phyloP scores from a whole-genome alignment of 768 basidiomycete species.

The Pulveroboletus frians region DNA sequence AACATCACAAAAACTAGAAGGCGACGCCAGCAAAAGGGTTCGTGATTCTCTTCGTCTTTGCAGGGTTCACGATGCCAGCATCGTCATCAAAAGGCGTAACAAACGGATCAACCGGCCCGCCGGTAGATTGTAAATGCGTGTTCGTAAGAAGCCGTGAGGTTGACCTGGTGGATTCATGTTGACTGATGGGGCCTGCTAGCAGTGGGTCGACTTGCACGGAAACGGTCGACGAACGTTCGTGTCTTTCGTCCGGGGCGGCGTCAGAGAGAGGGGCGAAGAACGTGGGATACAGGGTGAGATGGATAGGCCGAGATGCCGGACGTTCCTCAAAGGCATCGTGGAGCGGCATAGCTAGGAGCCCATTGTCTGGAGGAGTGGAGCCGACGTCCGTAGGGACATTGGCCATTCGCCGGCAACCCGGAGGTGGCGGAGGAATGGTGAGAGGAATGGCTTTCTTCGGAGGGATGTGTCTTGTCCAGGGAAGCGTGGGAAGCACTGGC shows the following conservation, averaged over 20 bases:
- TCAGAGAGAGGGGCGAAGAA: constrained; percentile 6
- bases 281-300: constrained; percentile 15
- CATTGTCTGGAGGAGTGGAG: constrained; percentile 20
- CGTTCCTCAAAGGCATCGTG: constrained; percentile 36
- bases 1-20: constrained; percentile 18
- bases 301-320: constrained; percentile 11
- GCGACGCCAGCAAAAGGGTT: constrained; percentile 47
- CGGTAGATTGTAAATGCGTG: constrained; percentile 38
- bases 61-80: constrained; percentile 32
- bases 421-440: constrained; percentile 30
- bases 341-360: constrained; percentile 36
- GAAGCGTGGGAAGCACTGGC: constrained; percentile 23
- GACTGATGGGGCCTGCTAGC: constrained; percentile 12
- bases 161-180: constrained; percentile 27
- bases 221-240: constrained; percentile 20
- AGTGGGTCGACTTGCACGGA: constrained; percentile 16
- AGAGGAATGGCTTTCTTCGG: constrained; percentile 33
- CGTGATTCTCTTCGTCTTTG: constrained; percentile 41
- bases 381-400: constrained; percentile 36
- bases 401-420: constrained; percentile 26
- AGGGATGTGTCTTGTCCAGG: constrained; percentile 23
- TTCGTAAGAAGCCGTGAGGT: constrained; percentile 43
- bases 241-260: constrained; percentile 10
- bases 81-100: constrained; percentile 80
- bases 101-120: constrained; percentile 46